phyloP scores from a whole-genome alignment of 306 rosid species.

The Elaeagnus macrophylla region DNA sequence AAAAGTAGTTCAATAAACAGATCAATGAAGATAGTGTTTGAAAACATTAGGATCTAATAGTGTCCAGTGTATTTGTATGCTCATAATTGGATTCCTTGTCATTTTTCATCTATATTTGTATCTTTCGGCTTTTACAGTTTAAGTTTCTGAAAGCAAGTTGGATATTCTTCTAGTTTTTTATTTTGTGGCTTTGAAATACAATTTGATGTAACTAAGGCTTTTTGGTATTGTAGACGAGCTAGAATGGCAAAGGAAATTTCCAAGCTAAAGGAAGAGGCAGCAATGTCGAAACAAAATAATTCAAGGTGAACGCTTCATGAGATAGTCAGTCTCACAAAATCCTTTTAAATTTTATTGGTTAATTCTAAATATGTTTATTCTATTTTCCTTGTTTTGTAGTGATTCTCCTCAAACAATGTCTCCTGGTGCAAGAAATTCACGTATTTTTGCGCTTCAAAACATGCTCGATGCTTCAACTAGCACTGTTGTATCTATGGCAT shows the following conservation, averaged over 20 bases:
- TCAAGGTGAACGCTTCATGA: conserved; percentile 20
- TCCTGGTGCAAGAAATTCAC: conserved; percentile 90
- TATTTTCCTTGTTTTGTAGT: conserved; percentile 26
- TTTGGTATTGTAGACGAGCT: conserved; percentile 36
- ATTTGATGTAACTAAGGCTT: conserved; percentile 8
- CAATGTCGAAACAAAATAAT: conserved; percentile 17
- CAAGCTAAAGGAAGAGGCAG: conserved; percentile 37
- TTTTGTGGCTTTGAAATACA: neutral
- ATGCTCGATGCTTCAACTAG: conserved; percentile 81
- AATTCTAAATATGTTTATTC: conserved; percentile 6
- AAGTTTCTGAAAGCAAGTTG: neutral
- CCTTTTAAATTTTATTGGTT: too few relatives aligned
- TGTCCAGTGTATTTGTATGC: neutral
- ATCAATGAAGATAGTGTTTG: too few relatives aligned
- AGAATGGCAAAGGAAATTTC: conserved; percentile 48
- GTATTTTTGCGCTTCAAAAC: conserved; percentile 82
- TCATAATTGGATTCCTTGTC: neutral
- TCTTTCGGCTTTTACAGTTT: neutral
- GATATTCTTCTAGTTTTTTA: neutral
- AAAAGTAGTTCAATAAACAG: too few relatives aligned
- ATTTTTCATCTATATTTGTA: neutral
- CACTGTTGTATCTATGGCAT: conserved; percentile 81
- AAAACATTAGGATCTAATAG: too few relatives aligned
- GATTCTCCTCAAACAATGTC: conserved; percentile 52
- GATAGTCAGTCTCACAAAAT: too few relatives aligned